Conservation (phyloP, 2,329 filamentous ascomycete species). For the Fusarium clavum region DNA sequence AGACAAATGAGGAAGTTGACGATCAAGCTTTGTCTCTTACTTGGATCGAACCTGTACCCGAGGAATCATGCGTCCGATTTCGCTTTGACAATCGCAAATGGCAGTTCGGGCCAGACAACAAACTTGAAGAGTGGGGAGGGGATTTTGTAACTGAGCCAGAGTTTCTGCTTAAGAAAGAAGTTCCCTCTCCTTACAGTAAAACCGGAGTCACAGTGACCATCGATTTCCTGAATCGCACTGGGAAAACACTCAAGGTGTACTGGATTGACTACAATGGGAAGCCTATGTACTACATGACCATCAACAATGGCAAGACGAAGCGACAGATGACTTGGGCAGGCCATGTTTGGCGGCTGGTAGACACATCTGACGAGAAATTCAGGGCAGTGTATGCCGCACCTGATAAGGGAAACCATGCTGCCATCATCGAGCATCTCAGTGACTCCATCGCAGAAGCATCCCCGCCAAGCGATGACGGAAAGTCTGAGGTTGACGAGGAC, state of each 20-base stretch:
- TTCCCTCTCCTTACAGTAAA: constrained; percentile 29
- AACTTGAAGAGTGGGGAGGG: constrained; percentile 36
- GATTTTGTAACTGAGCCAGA: constrained; percentile 13
- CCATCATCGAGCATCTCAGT: constrained; percentile 24
- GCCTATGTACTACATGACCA: constrained; percentile 25
- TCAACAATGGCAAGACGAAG: constrained; percentile 24
- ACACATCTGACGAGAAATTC: constrained; percentile 14
- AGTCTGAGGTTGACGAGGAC: neutral
- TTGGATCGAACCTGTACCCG: constrained; percentile 37
- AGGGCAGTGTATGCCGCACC: constrained; percentile 32
- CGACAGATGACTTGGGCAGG: constrained; percentile 36
- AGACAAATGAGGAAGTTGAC: constrained; percentile 18
- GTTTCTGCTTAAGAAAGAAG: constrained; percentile 32
- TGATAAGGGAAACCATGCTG: constrained; percentile 16
- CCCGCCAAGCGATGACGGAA: neutral
- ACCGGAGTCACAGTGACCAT: constrained; percentile 26
- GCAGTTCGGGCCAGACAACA: constrained; percentile 32
- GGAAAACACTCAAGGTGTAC: constrained; percentile 27
- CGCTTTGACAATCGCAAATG: constrained; percentile 29
- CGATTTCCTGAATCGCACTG: constrained; percentile 44
- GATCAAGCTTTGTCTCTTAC: constrained; percentile 35
- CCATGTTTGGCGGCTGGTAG: constrained; percentile 40
- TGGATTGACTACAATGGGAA: constrained; percentile 45
- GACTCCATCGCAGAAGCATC: constrained; percentile 2
- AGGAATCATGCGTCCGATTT: constrained; percentile 35